Evolutionary conservation across 306 rosid genomes (phyloP), one percentile per base, ranked within the genome.

Genomic region (Senna siamea): DNA sequence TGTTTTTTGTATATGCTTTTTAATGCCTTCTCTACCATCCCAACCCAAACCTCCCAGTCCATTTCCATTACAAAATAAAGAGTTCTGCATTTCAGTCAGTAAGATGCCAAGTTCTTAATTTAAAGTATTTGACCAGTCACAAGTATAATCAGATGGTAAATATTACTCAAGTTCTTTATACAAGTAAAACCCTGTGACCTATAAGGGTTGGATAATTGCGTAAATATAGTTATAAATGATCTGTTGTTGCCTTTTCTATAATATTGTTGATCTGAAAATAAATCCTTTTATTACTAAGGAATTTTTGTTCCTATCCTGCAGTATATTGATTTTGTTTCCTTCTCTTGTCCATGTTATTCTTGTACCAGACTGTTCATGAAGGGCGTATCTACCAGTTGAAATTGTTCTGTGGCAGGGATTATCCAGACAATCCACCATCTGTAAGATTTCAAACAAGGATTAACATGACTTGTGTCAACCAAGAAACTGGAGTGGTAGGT

Each of bases 341-440:
- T 48, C 57, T 59, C 69, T 14, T 82, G 55, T 44, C 48, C 44
- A 41, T 80, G 30, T 56, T 84, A 66, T 79, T 79, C 59, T 72
- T 50, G 69, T 76, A 41, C 75, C 81, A 94, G 99, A 89, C 97
- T 76, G 90, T 94, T 70, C 99, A 94, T 69, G 99, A 94, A 84
- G 99, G 97, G 56, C 84, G 93, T 69, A 94, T 92, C 78, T 87
- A 88, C 85, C 99, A 94, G 77, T 84, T 92, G 88, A 94, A 92
- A 67, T 87, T 94, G 78, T 92, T 89, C 72, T 94, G 99, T 23
- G 93, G 97, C 63, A 83, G 88, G 85, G 97, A 92, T 69, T 94
- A 94, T 81, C 99, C 97, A 0, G 97, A 88, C 62, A 88, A 87
- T 52, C 96, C 97, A 38, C 99, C 99, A 75, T 83, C 93, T 40